Evolutionary conservation across 768 basidiomycete genomes (phyloP), one percentile per base, ranked within the genome.

Genomic region (Coprinellus aureogranulatus): DNA sequence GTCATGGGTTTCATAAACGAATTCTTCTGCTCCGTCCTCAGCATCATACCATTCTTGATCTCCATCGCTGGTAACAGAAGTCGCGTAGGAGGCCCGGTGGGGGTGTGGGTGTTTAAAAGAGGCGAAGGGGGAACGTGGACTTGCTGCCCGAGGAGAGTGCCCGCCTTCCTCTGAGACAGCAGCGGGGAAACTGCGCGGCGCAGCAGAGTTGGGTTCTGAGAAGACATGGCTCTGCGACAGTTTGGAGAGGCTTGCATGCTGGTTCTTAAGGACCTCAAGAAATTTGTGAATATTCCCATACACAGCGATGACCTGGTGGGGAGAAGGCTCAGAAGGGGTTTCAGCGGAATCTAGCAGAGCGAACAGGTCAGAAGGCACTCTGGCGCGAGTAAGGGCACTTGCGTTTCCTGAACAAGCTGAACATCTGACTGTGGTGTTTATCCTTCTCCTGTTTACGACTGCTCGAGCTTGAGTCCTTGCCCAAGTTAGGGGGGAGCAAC

Each of bases 11-110:
- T 89, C 66, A 66, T 31, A 23, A 20, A 31, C 20, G 31, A 86
- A 91, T 66, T 93, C 91, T 64, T 88, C 81, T 4, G 85, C 81
- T 1, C 83, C 87, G 60, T 87, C 83, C 25, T 87, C 88, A 9
- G 90, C 91, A 62, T 93, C 91, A 64, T 81, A 92, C 90, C 90
- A 93, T 64, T 91, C 83, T 51, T 77, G 73, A 55, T 78, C 67
- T 26, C 78, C 80, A 54, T 82, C 85, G 45, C 79, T 81, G 26
- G 73, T 66, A 28, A 78, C 78, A 18, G 57, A 58, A 2, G 82
- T 83, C 37, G 75, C 66, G 34, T 79, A 73, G 11, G 83, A 85
- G 51, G 76, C 66, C 31, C 79, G 77, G 54, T 75, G 74, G 10
- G 77, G 74, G 28, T 70, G 40, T 71, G 71, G 10, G 68, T 67